phyloP scores from a whole-genome alignment of 805 yeast species.

The Aciculoconidium aculeatum region DNA sequence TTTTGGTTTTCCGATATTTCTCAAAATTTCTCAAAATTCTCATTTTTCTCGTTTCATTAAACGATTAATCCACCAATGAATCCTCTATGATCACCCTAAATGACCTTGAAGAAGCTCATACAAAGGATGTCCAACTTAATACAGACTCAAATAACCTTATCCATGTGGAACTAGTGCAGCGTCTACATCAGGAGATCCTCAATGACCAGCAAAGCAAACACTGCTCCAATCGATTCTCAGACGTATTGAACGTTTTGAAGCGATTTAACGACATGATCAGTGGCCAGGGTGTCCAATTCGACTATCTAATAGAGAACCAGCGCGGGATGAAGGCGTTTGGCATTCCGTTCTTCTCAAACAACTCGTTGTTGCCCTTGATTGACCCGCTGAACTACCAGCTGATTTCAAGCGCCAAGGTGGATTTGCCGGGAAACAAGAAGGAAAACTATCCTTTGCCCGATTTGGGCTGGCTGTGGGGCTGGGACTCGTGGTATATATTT shows the following conservation, averaged over 20 bases:
- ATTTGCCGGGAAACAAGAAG: constrained; percentile 16
- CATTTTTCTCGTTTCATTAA: no score
- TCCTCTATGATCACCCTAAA: no score
- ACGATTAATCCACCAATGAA: no score
- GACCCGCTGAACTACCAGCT: constrained; percentile 49
- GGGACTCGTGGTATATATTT: constrained; percentile 69
- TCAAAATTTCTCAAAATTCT: no score
- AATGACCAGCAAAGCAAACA: constrained; percentile 6
- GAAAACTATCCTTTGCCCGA: constrained; percentile 48
- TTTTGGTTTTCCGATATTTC: no score
- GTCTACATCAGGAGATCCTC: constrained; percentile 2
- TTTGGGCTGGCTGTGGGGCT: constrained; percentile 58
- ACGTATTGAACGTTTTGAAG: constrained; percentile 5
- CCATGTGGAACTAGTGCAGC: constrained; percentile 3
- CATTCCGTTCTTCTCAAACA: constrained; percentile 42
- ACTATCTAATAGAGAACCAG: constrained; percentile 48
- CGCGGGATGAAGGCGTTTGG: constrained; percentile 50
- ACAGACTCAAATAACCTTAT: constrained; percentile 1
- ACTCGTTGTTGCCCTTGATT: constrained; percentile 40
- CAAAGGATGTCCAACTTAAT: not conserved
- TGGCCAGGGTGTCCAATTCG: constrained; percentile 18
- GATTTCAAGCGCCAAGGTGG: constrained; percentile 33
- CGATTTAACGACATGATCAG: constrained; percentile 8
- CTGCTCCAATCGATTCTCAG: constrained; percentile 7
- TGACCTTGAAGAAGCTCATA: no score